phyloP scores from a whole-genome alignment of 2,329 filamentous ascomycete genomes.

The Talaromyces verruculosus region DNA sequence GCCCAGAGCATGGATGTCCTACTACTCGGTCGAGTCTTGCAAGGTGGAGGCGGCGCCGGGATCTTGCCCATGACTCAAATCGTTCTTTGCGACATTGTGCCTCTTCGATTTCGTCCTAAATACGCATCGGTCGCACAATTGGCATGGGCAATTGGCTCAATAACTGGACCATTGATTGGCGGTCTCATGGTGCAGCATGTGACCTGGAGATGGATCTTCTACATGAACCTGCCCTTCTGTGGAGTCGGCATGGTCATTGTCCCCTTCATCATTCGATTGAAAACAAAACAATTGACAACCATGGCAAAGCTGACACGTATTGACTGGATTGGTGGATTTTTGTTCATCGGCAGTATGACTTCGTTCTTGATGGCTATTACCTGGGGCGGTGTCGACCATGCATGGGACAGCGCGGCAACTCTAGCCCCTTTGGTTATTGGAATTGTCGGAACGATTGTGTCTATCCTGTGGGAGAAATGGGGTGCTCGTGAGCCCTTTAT shows the following conservation, averaged over 20 bases:
- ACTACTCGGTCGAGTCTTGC: constrained; percentile 47
- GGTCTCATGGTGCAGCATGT: constrained; percentile 43
- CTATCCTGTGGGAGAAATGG: constrained; percentile 33
- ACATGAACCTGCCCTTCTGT: constrained; percentile 61
- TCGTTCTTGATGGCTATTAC: constrained; percentile 41
- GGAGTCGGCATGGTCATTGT: constrained; percentile 52
- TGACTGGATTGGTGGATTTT: constrained; percentile 41
- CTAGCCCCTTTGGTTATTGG: constrained; percentile 39
- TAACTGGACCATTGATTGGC: constrained; percentile 44
- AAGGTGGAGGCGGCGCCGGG: constrained; percentile 49
- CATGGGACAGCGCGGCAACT: constrained; percentile 39
- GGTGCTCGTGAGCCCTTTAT: constrained; percentile 10
- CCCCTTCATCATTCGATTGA: constrained; percentile 55
- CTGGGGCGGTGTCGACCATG: constrained; percentile 41
- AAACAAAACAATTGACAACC: constrained; percentile 55
- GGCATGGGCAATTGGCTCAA: constrained; percentile 44
- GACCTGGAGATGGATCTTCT: constrained; percentile 48
- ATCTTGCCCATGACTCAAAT: constrained; percentile 47
- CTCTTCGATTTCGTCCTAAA: constrained; percentile 40
- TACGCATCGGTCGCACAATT: constrained; percentile 43
- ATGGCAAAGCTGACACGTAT: constrained; percentile 26
- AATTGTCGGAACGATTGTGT: constrained; percentile 29
- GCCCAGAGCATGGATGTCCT: constrained; percentile 47
- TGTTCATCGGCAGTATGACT: constrained; percentile 41
- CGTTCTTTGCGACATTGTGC: constrained; percentile 47